Percentiles rank a stretch among this genome's conserved stretches.
These are phyloP conservation scores for Vigna radiata DNA, from an alignment of 306 rosid species.

Conservation along the genomic window DNA sequence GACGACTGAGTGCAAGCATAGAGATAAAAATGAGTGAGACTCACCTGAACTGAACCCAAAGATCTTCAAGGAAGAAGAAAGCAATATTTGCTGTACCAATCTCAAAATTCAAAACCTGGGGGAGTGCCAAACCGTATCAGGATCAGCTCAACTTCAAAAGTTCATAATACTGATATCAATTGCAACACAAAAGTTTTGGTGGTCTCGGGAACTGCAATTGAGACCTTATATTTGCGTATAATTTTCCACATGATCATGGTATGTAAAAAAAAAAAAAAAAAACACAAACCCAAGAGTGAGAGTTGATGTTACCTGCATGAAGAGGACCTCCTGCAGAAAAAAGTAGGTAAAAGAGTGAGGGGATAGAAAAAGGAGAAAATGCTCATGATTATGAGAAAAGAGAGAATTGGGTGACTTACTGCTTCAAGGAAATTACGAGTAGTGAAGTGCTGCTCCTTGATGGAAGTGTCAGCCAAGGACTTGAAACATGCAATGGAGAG, in stretches of 20 bases:
- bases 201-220: neutral
- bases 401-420: constrained; percentile 49
- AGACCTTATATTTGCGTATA: too few relatives aligned
- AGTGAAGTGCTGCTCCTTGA: constrained; percentile 80
- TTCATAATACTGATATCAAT: neutral
- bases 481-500: constrained; percentile 62
- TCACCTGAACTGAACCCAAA: constrained; percentile 72
- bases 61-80: constrained; percentile 72
- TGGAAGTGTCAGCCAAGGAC: constrained; percentile 64
- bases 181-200: neutral
- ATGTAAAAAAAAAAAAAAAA: too few relatives aligned
- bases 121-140: constrained; percentile 3
- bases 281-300: neutral
- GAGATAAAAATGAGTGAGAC: constrained; percentile 48
- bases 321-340: constrained; percentile 70
- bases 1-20: constrained; percentile 10
- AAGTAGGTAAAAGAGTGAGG: constrained; percentile 22
- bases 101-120: constrained; percentile 81
- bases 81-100: constrained; percentile 75
- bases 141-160: constrained; percentile 23
- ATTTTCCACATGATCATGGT: too few relatives aligned
- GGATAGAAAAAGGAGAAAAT: neutral
- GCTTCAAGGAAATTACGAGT: constrained; percentile 78
- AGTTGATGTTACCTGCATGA: constrained; percentile 69
- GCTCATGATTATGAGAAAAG: neutral